These are phyloP conservation scores for Pichia cephalocereana DNA, from an alignment of 805 yeast species.

Conservation along the genomic window DNA sequence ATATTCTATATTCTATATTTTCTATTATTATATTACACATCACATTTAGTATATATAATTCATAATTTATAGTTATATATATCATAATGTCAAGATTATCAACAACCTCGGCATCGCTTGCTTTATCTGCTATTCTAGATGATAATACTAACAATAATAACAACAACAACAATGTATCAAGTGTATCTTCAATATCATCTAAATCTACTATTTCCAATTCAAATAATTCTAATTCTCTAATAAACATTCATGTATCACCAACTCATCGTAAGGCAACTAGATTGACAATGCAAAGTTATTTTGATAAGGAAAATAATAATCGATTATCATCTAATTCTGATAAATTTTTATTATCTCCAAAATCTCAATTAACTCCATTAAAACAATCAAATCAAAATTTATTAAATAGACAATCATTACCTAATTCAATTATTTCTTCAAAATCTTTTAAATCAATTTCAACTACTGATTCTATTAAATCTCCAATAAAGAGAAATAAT, in stretches of 20 bases:
- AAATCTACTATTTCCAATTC: not conserved
- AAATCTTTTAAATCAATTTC: not conserved
- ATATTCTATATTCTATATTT: too few species aligned
- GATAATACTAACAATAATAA: not conserved
- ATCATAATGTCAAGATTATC: not conserved
- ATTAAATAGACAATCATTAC: not conserved
- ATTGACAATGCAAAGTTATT: constrained; percentile 7
- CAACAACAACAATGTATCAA: too few species aligned
- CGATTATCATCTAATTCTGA: not conserved
- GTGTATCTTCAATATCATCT: not conserved
- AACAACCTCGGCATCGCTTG: not conserved
- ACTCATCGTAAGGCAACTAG: not conserved
- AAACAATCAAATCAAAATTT: not conserved
- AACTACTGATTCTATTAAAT: not conserved
- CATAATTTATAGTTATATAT: too few species aligned
- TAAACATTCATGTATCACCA: not conserved
- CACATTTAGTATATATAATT: too few species aligned
- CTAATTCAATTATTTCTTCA: not conserved
- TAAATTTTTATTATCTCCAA: not conserved
- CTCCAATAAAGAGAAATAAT: not conserved
- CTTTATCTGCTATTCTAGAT: not conserved
- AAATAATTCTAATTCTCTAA: not conserved
- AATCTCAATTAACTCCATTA: not conserved
- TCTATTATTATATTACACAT: too few species aligned
- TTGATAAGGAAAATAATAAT: constrained; percentile 5